Evolutionary conservation across 257 asterid genomes (phyloP), one percentile per base, ranked within the genome.

Genomic region (Solanum sitiens): DNA sequence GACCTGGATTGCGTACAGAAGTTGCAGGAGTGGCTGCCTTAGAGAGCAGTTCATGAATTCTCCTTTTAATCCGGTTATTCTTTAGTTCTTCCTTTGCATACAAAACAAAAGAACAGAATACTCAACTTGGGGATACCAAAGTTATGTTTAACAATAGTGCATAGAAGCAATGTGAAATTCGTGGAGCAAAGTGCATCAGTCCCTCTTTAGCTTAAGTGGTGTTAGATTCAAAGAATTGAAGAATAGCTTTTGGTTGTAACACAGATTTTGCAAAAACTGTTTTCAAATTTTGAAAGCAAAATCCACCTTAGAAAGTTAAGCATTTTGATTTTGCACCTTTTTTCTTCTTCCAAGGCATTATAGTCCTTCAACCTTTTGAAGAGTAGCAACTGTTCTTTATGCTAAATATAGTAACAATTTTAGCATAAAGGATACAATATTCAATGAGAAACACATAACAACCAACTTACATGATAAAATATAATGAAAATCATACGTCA

Each of bases 31-130:
- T 84, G 73, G 90, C 98, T 82, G 98, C 98, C 90, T 92, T 95
- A 15, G 98, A 93, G 82, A 95, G 95, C 93, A 95, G 90, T 89
- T 97, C 99, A 74, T 95, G 90, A 85, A 97, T 95, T 87, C 99
- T 94, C 91, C 94, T 94, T 83, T 95, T 93, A 89, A 94, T 95
- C 91, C 99, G 93, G 91, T 87, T 94, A 87, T 91, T 94, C 94
- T 94, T 97, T 93, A 95, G 92, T 87, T 92, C 98, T 94, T 94
- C 95, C 98, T 95, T 94, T 83, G 85, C 53, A 50, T 11, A 82
- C 70, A 47, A 50, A 82, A 82, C 20, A 82, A 50, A 79, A 32
- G 30, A 82, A 50, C 70, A 82, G 70, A 47, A 50, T 30, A 50
- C 11, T 82, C 20, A 82, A 47, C 30, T 16, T 82, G 86, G 70